A percentile compares a stretch with the other conserved stretches of the same genome.
Evolutionary conservation across 768 basidiomycete genomes (phyloP).

Genomic region (Grammothele lineata): DNA sequence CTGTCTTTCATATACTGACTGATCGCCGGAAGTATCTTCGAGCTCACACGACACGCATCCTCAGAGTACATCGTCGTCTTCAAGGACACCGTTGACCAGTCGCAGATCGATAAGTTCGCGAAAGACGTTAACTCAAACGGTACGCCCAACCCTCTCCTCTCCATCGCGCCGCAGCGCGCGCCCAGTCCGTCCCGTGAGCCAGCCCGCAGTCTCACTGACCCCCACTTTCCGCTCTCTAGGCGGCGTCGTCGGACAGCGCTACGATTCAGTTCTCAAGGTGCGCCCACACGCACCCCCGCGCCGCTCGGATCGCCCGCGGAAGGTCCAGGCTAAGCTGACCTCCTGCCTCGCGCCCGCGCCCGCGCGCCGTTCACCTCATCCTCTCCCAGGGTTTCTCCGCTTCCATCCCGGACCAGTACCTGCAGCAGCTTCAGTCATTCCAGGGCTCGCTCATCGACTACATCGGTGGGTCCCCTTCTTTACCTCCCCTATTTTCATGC

Average conservation of each 20-base stretch:
- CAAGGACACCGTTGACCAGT: conserved; percentile 39
- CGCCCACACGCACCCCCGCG: not conserved
- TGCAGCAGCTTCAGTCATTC: conserved; percentile 31
- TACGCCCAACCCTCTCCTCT: conserved; percentile 14
- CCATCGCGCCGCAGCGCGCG: too few relatives aligned
- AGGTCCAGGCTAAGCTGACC: too few relatives aligned
- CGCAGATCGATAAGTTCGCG: conserved; percentile 39
- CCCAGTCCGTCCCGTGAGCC: too few relatives aligned
- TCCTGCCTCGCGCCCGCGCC: not conserved
- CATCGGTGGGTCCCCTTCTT: conserved; percentile 37
- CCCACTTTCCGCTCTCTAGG: conserved; percentile 24
- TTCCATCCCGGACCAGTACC: conserved; percentile 28
- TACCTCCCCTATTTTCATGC: not conserved
- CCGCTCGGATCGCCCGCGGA: not conserved
- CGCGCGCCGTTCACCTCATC: not conserved
- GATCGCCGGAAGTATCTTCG: not conserved
- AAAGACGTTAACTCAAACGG: conserved; percentile 36
- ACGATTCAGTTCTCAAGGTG: conserved; percentile 37
- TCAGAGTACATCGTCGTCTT: conserved; percentile 57
- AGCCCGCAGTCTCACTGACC: not conserved
- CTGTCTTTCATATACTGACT: not conserved
- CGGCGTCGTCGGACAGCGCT: conserved; percentile 39
- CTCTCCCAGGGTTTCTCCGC: conserved; percentile 41
- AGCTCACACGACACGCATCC: too few relatives aligned
- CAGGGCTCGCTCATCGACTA: conserved; percentile 36